Percentiles rank a stretch among this genome's conserved stretches.
phyloP scores from a whole-genome alignment of 1,139 yeast species.

The Candida pseudoviswanathii region DNA sequence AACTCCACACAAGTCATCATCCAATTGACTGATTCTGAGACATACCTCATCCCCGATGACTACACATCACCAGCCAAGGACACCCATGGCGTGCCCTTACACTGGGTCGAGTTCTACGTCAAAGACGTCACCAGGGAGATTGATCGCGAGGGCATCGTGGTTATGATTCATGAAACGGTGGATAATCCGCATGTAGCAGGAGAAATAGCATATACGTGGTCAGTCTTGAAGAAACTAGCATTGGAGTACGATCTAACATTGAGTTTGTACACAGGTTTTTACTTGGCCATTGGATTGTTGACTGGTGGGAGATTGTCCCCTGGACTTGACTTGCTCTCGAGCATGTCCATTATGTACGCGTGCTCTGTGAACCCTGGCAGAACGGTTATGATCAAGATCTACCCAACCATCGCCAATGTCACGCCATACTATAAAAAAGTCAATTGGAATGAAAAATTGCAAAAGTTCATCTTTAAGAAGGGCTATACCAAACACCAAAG shows the following conservation, averaged over 20 bases:
- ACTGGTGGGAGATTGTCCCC: conserved; percentile 14
- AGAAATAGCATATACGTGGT: conserved; percentile 12
- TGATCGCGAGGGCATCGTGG: conserved; percentile 10
- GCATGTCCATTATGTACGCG: conserved; percentile 10
- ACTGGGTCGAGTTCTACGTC: conserved; percentile 15
- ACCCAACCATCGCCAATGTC: conserved; percentile 10
- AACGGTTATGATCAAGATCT: conserved; percentile 13
- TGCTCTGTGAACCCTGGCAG: conserved; percentile 15
- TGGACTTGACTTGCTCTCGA: conserved; percentile 10
- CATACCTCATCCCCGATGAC: conserved; percentile 5
- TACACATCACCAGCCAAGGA: background rate
- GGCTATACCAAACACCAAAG: conserved; percentile 2
- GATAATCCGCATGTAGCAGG: conserved; percentile 11
- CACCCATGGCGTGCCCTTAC: conserved; percentile 7
- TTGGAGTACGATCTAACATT: conserved; percentile 9
- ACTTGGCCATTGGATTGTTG: conserved; percentile 8
- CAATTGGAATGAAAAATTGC: conserved; percentile 12
- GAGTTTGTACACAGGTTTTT: conserved; percentile 11
- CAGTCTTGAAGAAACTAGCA: conserved; percentile 7
- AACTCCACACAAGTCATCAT: conserved; percentile 2
- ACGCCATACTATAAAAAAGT: conserved; percentile 11
- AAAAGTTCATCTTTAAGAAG: conserved; percentile 11
- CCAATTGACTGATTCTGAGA: conserved; percentile 8
- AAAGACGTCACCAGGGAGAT: conserved; percentile 4
- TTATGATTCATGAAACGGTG: conserved; percentile 11